phyloP scores from a whole-genome alignment of 2,329 filamentous ascomycete genomes.

The Fusarium sacchari region DNA sequence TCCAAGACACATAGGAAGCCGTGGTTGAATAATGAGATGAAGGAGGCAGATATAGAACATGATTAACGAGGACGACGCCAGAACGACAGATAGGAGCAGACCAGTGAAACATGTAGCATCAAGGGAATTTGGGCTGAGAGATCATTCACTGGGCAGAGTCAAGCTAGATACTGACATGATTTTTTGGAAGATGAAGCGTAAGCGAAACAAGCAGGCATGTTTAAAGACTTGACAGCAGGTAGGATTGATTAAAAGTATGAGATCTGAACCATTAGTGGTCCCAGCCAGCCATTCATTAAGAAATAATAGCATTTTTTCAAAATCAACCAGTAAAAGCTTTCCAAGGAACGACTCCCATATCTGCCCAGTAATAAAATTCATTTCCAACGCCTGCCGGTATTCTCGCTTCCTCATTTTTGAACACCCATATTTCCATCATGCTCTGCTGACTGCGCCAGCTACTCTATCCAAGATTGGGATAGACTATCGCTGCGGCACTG shows the following conservation, averaged over 20 bases:
- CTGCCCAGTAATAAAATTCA: conserved; percentile 28
- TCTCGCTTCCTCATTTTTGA: conserved; percentile 40
- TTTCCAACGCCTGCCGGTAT: conserved; percentile 36
- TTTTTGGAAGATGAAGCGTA: neutral
- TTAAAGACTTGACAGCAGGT: conserved; percentile 2
- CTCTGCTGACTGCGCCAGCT: conserved; percentile 14
- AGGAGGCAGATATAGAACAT: neutral
- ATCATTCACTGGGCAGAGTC: neutral
- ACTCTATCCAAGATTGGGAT: conserved; percentile 10
- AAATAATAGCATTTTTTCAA: conserved; percentile 38
- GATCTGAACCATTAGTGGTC: conserved; percentile 18
- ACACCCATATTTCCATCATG: conserved; percentile 20
- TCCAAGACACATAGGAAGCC: neutral
- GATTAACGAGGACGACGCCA: neutral
- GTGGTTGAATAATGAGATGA: neutral
- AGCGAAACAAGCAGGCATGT: neutral
- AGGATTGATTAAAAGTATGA: conserved; percentile 26
- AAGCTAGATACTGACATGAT: neutral
- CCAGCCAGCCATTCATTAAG: conserved; percentile 37
- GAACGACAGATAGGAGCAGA: neutral
- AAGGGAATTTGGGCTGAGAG: neutral
- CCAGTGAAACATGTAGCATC: neutral
- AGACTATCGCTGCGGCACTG: conserved; percentile 11
- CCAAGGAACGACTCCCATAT: conserved; percentile 40
- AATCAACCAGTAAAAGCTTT: conserved; percentile 34